phyloP scores from a whole-genome alignment of 2,329 filamentous ascomycete species.

The Allantophomopsis lycopodina region DNA sequence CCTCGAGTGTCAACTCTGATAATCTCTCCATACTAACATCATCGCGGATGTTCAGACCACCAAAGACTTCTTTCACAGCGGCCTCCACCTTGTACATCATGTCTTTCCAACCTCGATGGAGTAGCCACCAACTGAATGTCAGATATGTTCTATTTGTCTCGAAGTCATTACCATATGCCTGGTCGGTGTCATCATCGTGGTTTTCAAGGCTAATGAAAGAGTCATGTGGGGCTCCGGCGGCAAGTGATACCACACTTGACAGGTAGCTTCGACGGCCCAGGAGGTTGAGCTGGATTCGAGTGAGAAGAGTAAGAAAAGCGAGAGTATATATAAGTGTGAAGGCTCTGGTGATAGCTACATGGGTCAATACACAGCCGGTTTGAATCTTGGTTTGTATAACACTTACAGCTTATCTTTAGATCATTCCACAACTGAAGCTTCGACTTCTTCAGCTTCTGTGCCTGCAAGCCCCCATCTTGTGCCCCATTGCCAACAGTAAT shows the following conservation, averaged over 20 bases:
- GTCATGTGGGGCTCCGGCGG: constrained; percentile 56
- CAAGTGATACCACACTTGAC: constrained; percentile 85
- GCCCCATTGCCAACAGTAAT: constrained; percentile 13
- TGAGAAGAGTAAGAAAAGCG: constrained; percentile 78
- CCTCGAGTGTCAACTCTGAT: constrained; percentile 66
- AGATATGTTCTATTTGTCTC: constrained; percentile 92
- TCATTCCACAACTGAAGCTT: constrained; percentile 97
- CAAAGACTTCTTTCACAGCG: constrained; percentile 85
- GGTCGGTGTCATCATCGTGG: constrained; percentile 72
- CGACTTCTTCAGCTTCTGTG: constrained; percentile 50
- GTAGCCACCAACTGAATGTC: constrained; percentile 95
- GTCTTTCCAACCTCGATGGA: constrained; percentile 80
- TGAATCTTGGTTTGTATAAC: constrained; percentile 5
- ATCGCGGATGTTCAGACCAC: constrained; percentile 77
- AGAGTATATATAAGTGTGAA: constrained; percentile 90
- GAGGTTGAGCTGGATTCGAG: constrained; percentile 90
- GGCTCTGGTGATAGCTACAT: constrained; percentile 69
- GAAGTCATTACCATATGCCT: constrained; percentile 82
- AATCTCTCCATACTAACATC: constrained; percentile 72
- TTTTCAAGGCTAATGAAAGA: constrained; percentile 83
- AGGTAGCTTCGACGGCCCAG: constrained; percentile 91
- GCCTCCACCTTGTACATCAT: constrained; percentile 68
- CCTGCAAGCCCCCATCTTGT: constrained; percentile 25
- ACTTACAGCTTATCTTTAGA: constrained; percentile 83
- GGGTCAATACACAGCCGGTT: constrained; percentile 1